Conservation (phyloP, 2,329 filamentous ascomycete genomes). For the Karstenula rhodostoma region DNA sequence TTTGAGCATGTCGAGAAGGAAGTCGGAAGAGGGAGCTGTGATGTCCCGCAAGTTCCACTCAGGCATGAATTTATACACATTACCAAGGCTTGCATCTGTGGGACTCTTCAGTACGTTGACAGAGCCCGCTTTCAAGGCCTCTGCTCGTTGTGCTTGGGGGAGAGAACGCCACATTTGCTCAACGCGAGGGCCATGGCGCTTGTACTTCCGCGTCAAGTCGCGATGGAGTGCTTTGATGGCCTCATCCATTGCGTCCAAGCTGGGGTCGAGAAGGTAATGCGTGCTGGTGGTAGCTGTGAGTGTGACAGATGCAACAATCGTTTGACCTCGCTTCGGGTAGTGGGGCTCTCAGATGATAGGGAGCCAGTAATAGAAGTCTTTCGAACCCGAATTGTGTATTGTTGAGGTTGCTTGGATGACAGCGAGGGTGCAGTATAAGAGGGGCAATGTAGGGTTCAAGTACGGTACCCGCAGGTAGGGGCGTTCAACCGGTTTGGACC, state of each 20-base stretch:
- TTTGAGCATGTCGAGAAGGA: conserved; percentile 51
- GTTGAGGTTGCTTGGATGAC: too few relatives aligned
- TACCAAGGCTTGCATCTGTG: conserved; percentile 47
- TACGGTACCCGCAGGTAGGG: too few relatives aligned
- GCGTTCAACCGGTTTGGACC: too few relatives aligned
- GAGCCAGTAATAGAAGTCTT: too few relatives aligned
- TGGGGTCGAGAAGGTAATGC: too few relatives aligned
- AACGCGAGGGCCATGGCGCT: conserved; percentile 46
- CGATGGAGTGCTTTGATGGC: conserved; percentile 42
- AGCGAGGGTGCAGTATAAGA: too few relatives aligned
- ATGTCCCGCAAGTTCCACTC: conserved; percentile 58
- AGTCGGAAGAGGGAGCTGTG: conserved; percentile 40
- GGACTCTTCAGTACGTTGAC: conserved; percentile 48
- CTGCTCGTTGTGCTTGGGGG: conserved; percentile 41
- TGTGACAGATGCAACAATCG: neutral
- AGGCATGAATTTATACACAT: conserved; percentile 51
- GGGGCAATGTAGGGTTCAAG: too few relatives aligned
- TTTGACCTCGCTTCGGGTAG: neutral
- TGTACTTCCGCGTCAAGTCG: conserved; percentile 54
- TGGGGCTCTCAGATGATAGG: too few relatives aligned
- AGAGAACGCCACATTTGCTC: conserved; percentile 54
- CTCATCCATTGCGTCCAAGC: conserved; percentile 19
- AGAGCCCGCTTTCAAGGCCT: conserved; percentile 48
- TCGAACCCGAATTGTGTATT: too few relatives aligned
- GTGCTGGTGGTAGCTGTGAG: too few relatives aligned